These are phyloP conservation scores for Cinchona pubescens DNA, from an alignment of 257 asterid genomes.

Conservation along the genomic window DNA sequence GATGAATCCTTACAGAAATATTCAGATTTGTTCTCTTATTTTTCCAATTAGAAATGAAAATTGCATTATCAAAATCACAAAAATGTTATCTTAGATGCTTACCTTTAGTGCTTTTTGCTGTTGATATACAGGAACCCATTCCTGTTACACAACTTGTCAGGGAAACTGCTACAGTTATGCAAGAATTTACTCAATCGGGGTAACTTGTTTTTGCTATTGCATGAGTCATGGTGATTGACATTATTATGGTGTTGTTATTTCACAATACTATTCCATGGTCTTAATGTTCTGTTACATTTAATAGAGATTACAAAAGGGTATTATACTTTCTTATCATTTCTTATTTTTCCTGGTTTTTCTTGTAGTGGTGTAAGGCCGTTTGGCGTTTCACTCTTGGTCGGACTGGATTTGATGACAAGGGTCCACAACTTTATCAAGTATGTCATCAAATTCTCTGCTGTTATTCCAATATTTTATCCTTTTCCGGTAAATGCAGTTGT, in stretches of 20 bases:
- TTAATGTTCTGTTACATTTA: not conserved
- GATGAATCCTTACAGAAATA: not conserved
- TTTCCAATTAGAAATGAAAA: not conserved
- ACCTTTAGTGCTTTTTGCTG: constrained; percentile 13
- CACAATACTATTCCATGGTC: not conserved
- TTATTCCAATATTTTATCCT: not conserved
- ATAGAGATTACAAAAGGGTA: not conserved
- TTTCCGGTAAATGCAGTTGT: not conserved
- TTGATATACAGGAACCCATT: constrained; percentile 65
- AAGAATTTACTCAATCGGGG: constrained; percentile 99
- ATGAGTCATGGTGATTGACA: not conserved
- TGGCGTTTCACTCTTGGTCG: constrained; percentile 94
- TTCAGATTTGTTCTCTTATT: not conserved
- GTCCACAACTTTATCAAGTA: constrained; percentile 96
- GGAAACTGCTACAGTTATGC: constrained; percentile 99
- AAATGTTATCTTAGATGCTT: constrained; percentile 17
- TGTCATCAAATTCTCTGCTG: constrained; percentile 5
- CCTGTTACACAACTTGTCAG: constrained; percentile 97
- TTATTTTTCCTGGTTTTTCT: constrained; percentile 20
- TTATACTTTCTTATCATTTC: not conserved
- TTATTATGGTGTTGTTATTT: not conserved
- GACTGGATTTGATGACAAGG: constrained; percentile 98
- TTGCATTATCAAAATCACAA: not conserved
- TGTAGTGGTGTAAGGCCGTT: constrained; percentile 95
- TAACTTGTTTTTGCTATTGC: constrained; percentile 22